These are phyloP conservation scores for Saturnispora ahearnii DNA, from an alignment of 805 yeast species.

Conservation along the genomic window DNA sequence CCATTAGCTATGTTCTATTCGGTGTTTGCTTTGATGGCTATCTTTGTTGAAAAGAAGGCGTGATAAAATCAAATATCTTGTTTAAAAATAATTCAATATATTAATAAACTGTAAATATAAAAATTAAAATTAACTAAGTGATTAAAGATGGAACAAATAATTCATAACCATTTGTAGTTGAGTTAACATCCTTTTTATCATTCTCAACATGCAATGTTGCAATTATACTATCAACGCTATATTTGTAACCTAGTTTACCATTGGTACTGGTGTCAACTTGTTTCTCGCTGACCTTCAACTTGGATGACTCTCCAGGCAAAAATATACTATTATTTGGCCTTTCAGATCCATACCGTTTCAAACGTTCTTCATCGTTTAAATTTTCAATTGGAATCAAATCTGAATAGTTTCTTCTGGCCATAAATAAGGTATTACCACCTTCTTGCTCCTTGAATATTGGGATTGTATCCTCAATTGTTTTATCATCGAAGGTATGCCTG, in stretches of 20 bases:
- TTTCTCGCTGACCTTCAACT: conserved; percentile 10
- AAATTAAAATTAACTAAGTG: neutral
- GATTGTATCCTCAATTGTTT: conserved; percentile 75
- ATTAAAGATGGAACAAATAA: conserved; percentile 51
- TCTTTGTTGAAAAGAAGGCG: conserved; percentile 39
- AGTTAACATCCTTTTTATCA: conserved; percentile 38
- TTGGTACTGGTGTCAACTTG: conserved; percentile 1
- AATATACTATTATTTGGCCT: neutral
- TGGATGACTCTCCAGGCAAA: conserved; percentile 20
- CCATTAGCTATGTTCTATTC: conserved; percentile 88
- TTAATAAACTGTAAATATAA: neutral
- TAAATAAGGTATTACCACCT: conserved; percentile 39
- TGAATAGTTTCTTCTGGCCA: conserved; percentile 65
- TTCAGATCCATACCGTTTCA: conserved; percentile 22
- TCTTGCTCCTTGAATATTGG: conserved; percentile 58
- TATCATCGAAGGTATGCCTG: conserved; percentile 54
- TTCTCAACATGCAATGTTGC: conserved; percentile 69
- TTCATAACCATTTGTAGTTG: conserved; percentile 57
- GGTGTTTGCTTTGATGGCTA: conserved; percentile 92
- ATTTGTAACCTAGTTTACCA: conserved; percentile 39
- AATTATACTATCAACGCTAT: conserved; percentile 48
- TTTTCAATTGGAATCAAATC: conserved; percentile 51
- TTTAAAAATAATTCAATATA: neutral
- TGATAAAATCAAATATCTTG: neutral
- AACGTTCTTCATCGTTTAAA: conserved; percentile 10